phyloP scores from a whole-genome alignment of 345 rosid genomes.

The Ceriops decandra region DNA sequence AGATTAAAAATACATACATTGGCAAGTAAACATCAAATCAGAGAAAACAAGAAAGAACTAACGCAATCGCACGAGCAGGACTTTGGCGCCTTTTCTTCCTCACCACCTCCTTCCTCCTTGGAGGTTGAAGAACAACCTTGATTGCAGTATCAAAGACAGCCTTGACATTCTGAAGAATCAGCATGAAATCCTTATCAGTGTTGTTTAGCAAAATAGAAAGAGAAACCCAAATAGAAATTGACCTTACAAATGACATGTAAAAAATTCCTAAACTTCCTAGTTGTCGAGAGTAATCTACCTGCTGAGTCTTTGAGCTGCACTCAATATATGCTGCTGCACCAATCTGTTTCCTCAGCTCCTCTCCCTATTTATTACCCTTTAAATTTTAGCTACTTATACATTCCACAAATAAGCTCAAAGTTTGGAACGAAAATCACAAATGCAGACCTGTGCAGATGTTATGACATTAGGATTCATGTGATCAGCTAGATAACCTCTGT shows the following conservation, averaged over 20 bases:
- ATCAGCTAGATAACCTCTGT: slow-evolving; percentile 63
- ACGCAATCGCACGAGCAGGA: slow-evolving; percentile 74
- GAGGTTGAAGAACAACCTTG: slow-evolving; percentile 95
- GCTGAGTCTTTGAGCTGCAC: slow-evolving; percentile 98
- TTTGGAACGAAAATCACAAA: not conserved
- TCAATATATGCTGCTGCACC: slow-evolving; percentile 97
- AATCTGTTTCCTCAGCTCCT: slow-evolving; percentile 87
- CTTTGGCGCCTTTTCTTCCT: slow-evolving; percentile 62
- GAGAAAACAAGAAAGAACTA: slow-evolving; percentile 29
- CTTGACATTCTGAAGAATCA: slow-evolving; percentile 71
- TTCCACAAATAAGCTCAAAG: not conserved
- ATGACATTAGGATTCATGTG: slow-evolving; percentile 61
- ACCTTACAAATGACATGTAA: not conserved
- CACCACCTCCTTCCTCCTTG: slow-evolving; percentile 71
- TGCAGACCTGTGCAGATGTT: slow-evolving; percentile 65
- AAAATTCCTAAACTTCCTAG: not conserved
- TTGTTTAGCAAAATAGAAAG: not conserved
- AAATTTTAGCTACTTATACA: not conserved
- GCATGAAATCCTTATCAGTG: not conserved
- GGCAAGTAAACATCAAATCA: not conserved
- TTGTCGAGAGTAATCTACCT: slow-evolving; percentile 38
- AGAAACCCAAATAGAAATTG: not conserved
- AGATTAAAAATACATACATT: not conserved
- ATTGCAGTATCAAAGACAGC: slow-evolving; percentile 90
- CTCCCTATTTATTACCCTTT: slow-evolving; percentile 51